Base-by-base conservation (phyloP, 352 stramenopile genomes). In the Peronospora farinosa region DNA sequence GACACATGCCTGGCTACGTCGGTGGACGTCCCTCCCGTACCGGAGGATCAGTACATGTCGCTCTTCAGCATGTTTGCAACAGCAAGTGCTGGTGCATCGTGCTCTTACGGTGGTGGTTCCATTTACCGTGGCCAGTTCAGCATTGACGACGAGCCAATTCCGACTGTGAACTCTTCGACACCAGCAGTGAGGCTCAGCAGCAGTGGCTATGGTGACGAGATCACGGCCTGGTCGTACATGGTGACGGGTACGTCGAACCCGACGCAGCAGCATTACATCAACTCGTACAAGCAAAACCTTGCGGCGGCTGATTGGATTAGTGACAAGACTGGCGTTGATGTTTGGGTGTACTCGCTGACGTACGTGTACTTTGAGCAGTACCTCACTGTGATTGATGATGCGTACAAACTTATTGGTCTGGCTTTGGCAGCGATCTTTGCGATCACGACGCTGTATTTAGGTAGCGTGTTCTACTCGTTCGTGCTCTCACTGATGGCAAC, bases 21-120 rank as follows among this genome's bases (percentile, higher is more conserved):
- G 44, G 47, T 72, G 32, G 60, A 44, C 0, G 46, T 69, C 2
- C 74, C 75, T 9, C 72, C 74, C 28, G 69, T 86, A 3, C 68
- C 77, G 1, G 39, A 67, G 15, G 51, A 67, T 19, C 61, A 67
- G 44, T 88, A 75, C 68, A 86, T 84, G 68, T 83, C 69, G 17
- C 67, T 86, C 44, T 88, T 88, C 51, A 76, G 71, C 41, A 86
- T 88, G 60, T 88, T 88, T 46, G 58, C 71, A 4, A 80, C 57
- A 9, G 78, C 78, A 12, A 83, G 69, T 55, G 74, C 78, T 30
- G 73, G 74, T 15, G 63, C 62, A 0, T 63, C 75, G 38, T 88
- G 77, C 51, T 76, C 77, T 6, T 79, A 84, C 52, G 75, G 78
- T 59, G 78, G 78, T 45, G 78, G 72, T 2, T 85, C 78, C 47